Evolutionary conservation across 1,284 basidiomycete genomes (phyloP).

Genomic region (Rhodofomes roseus): DNA sequence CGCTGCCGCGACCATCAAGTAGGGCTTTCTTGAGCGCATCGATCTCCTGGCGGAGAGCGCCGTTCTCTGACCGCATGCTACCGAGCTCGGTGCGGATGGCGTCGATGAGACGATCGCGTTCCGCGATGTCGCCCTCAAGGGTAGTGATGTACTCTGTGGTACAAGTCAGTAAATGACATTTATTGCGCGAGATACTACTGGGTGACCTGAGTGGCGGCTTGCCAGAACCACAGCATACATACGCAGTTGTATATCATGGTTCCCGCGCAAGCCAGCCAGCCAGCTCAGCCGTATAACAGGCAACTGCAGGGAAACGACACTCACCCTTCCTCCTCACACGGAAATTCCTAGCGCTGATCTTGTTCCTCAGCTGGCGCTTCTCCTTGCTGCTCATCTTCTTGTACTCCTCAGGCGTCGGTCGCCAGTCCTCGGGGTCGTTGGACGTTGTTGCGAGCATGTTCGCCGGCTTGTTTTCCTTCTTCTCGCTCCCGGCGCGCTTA

Average conservation of each 20-base stretch:
- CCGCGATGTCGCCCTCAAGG: conserved; percentile 90
- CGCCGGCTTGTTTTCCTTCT: conserved; percentile 30
- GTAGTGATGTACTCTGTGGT: conserved; percentile 86
- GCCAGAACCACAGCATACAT: neutral
- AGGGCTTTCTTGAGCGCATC: conserved; percentile 78
- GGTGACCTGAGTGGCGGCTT: neutral
- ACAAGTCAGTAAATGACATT: neutral
- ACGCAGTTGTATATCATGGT: no score
- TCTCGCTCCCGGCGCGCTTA: conserved; percentile 47
- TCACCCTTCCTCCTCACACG: conserved; percentile 87
- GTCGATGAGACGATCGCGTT: conserved; percentile 88
- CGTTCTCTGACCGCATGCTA: conserved; percentile 78
- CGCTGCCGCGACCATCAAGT: conserved; percentile 51
- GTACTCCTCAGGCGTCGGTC: conserved; percentile 89
- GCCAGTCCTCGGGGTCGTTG: conserved; percentile 68
- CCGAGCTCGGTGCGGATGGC: conserved; percentile 86
- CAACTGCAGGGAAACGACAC: conserved; percentile 19
- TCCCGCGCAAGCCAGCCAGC: neutral
- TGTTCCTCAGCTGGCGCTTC: conserved; percentile 94
- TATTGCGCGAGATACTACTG: neutral
- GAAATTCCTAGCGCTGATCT: conserved; percentile 95
- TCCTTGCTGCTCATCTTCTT: conserved; percentile 95
- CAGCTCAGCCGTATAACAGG: neutral
- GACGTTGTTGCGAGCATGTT: conserved; percentile 40
- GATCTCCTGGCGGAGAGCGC: conserved; percentile 82